These are phyloP conservation scores for Isatis tinctoria DNA, from an alignment of 345 rosid species.

Conservation along the genomic window DNA sequence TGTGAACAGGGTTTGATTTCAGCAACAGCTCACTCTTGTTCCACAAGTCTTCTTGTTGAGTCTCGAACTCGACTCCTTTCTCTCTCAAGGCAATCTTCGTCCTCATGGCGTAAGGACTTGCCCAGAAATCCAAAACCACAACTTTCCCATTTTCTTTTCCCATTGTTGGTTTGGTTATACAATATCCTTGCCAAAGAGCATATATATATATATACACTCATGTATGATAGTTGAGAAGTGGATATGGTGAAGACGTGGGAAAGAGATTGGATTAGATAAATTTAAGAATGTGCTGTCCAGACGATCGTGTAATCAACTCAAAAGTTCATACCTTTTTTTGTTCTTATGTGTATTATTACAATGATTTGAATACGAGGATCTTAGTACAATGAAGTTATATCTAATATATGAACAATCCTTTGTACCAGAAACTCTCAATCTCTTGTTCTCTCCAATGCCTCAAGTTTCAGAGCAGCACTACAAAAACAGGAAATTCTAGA, in stretches of 20 bases:
- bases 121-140: conserved; percentile 34
- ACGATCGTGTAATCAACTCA: conserved; percentile 27
- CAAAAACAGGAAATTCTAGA: background rate
- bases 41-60: conserved; percentile 31
- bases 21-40: conserved; percentile 35
- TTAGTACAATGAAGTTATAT: background rate
- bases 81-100: conserved; percentile 33
- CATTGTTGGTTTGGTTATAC: conserved; percentile 16
- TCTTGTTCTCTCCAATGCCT: conserved; percentile 23
- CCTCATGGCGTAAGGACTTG: conserved; percentile 37
- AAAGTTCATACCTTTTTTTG: conserved; percentile 11
- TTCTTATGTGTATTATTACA: conserved; percentile 7
- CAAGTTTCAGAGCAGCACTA: conserved; percentile 41
- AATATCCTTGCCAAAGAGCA: background rate
- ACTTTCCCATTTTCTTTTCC: conserved; percentile 29
- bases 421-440: conserved; percentile 21
- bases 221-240: background rate
- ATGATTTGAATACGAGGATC: background rate
- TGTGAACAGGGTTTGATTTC: conserved; percentile 32
- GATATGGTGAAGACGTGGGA: conserved; percentile 19
- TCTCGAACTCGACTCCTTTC: conserved; percentile 31
- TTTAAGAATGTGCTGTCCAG: conserved; percentile 11
- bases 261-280: background rate
- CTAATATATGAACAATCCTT: conserved; percentile 9
- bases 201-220: background rate